phyloP scores from a whole-genome alignment of 345 rosid genomes.

The Microcos paniculata region DNA sequence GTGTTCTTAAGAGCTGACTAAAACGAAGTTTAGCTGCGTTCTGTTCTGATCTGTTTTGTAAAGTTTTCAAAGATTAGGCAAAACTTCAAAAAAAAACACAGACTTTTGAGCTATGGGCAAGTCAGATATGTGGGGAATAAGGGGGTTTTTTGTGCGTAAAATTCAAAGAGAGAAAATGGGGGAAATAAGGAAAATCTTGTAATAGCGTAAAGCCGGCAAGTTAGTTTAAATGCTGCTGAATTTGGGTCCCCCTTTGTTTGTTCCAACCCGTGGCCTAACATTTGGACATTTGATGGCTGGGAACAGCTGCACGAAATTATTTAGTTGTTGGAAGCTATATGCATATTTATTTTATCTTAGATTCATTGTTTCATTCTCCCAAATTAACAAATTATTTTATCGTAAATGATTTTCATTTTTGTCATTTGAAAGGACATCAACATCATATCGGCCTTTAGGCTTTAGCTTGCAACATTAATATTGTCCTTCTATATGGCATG shows the following conservation, averaged over 20 bases:
- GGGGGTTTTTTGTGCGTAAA: neutral
- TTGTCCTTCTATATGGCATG: neutral
- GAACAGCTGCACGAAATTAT: conserved; percentile 14
- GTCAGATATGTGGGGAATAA: neutral
- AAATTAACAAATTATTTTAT: too few species aligned
- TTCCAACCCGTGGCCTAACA: conserved; percentile 12
- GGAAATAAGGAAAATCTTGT: neutral
- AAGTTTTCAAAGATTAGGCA: too few species aligned
- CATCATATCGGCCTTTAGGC: neutral
- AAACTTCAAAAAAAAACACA: neutral
- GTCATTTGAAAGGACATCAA: conserved; percentile 17
- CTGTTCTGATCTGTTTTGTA: too few species aligned
- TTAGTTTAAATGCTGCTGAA: conserved; percentile 19
- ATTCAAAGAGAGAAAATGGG: neutral
- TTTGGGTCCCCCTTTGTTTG: conserved; percentile 18
- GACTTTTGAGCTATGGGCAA: neutral
- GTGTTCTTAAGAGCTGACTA: neutral
- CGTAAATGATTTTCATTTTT: neutral
- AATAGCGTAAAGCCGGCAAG: conserved; percentile 10
- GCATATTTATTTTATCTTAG: conserved; percentile 1
- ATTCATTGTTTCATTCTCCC: neutral
- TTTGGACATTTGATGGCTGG: conserved; percentile 16
- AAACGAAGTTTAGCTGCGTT: too few species aligned
- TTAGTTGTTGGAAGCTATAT: conserved; percentile 9
- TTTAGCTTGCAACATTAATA: conserved; percentile 12